Base-by-base conservation (phyloP, 345 rosid species). In the Camelina laxa region DNA sequence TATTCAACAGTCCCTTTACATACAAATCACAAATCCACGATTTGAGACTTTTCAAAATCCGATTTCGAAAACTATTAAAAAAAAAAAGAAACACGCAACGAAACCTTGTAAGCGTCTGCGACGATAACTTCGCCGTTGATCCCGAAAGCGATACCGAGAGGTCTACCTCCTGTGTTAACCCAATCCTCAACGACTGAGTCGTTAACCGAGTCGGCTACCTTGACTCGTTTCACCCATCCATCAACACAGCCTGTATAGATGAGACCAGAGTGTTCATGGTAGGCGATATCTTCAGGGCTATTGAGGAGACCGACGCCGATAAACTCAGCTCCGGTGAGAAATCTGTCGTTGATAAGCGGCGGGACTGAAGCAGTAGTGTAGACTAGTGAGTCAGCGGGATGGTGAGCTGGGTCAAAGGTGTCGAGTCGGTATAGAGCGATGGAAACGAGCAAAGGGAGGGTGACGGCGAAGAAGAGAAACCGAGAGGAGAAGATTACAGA, bases 171-270 rank as follows among this genome's bases (percentile, higher is more conserved):
- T 5, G 97, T 94, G 65, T 85, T 78, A 17, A 90, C 84, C 91
- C 84, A 87, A 11, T 83, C 76, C 57, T 86, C 85, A 9, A 89
- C 82, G n/a, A 75, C 79, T 7, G 93, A 82, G 54, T 86, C 86
- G 33, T 75, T 84, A 62, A 27, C 70, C 39, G 75, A 55, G 7
- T 76, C 70, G 11, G 2, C 0, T n/a, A 84, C 51, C 64, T 53
- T 76, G 72, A 90, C 86, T 65, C 87, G 85, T 73, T 87, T 89
- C 39, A 94, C 74, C 98, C 98, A 94, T n/a, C 96, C 98, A 67
- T 92, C 98, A 0, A 33, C 74, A 21, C 88, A 87, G 1, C 89
- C 80, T 1, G 96, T 87, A 63, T 87, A 92, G 15, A 90, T 69
- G 30, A 81, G 9, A 5, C 72, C 65, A 5, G 88, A 75, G 35